Base-by-base conservation (phyloP, 208 protist species). In the Leishmania martiniquensis region DNA sequence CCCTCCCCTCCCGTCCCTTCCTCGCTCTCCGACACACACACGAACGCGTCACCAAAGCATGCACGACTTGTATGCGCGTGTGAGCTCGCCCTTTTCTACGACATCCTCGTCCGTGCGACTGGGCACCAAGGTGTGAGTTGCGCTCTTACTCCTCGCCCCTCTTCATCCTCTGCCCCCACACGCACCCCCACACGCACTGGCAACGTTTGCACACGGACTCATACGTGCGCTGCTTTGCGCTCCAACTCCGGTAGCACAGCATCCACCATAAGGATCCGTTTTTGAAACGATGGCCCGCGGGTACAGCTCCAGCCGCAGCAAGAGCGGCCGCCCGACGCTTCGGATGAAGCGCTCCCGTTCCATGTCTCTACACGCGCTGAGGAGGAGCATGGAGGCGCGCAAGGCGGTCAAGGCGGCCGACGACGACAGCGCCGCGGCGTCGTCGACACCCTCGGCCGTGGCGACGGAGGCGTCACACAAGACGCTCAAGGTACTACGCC, bases 251-350 rank as follows among this genome's bases (percentile, higher is more conserved):
- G 29, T 37, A 57, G 52, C n/a, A 25, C 55, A 6, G 55, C 17
- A 25, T 20, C 22, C 2, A 34, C 55, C 12, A 2, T 6, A 29
- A 34, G n/a, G 29, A 3, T 3, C 9, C 13, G n/a, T 5, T 34
- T 67, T 9, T 34, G 45, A 12, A 55, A 54, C 6, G 17, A 97
- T 97, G 93, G 93, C 80, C 55, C 85, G 93, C 71, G 93, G 93
- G 60, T 97, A 97, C 82, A 93, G 90, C 75, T 90, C 87, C 44
- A 92, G 77, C 72, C 91, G 93, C 68, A 91, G 88, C 78, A 93
- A 89, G 77, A 97, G 89, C 82, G 80, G 82, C n/a, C 85, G 93
- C 10, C 90, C 90, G 6, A 95, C 93, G 69, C 86, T 93, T 49
- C 76, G 87, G 32, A 81, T 87, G 76, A 97, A 97, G 86, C 88